Conservation (phyloP, 2,329 filamentous ascomycete species). For the Penicillium polonicum region DNA sequence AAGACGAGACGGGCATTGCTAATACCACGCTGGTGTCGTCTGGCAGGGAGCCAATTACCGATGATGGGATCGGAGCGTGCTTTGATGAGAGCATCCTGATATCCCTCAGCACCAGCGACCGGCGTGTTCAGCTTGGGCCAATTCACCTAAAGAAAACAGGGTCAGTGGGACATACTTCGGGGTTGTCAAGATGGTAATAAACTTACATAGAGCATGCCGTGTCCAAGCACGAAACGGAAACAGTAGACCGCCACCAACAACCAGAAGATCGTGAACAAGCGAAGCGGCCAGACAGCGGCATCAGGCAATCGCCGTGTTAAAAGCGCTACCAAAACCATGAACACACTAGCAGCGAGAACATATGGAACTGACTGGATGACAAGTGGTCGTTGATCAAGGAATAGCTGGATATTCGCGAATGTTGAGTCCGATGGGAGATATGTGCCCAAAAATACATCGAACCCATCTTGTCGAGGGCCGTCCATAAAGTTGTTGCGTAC, state of each 20-base stretch:
- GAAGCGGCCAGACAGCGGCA: conserved; percentile 74
- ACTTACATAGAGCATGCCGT: conserved; percentile 94
- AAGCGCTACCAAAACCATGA: conserved; percentile 73
- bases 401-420: conserved; percentile 70
- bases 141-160: conserved; percentile 66
- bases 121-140: conserved; percentile 96
- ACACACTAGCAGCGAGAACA: conserved; percentile 78
- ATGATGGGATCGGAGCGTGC: conserved; percentile 80
- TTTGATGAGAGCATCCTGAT: conserved; percentile 79
- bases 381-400: conserved; percentile 79
- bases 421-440: conserved; percentile 74
- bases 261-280: conserved; percentile 80
- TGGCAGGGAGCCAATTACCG: conserved; percentile 64
- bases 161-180: conserved; percentile 6
- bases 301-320: conserved; percentile 71
- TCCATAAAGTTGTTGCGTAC: conserved; percentile 92
- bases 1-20: conserved; percentile 80
- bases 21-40: conserved; percentile 74
- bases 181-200: neutral
- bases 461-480: conserved; percentile 90
- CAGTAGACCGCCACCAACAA: conserved; percentile 68
- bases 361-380: conserved; percentile 94
- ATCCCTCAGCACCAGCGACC: conserved; percentile 81
- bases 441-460: conserved; percentile 86
- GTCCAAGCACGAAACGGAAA: conserved; percentile 71